phyloP scores from a whole-genome alignment of 2,329 filamentous ascomycete species.

The Atkinsonella hypoxylon region DNA sequence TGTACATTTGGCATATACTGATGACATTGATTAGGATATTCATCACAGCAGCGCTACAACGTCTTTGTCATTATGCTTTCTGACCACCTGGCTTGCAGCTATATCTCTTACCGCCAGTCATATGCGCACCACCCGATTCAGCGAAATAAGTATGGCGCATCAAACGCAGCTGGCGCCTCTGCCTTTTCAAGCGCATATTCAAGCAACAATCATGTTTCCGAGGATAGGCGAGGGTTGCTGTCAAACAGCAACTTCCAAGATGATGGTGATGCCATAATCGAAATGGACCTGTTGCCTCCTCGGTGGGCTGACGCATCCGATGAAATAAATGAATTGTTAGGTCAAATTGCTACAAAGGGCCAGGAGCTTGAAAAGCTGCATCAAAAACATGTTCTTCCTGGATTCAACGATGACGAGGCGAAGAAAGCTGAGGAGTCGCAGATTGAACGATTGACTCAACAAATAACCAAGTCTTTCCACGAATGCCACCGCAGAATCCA shows the following conservation, averaged over 20 bases:
- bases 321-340: conserved; percentile 75
- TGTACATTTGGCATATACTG: conserved; percentile 17
- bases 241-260: conserved; percentile 66
- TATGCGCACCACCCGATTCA: conserved; percentile 90
- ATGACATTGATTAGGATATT: background rate
- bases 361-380: conserved; percentile 82
- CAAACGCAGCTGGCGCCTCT: conserved; percentile 33
- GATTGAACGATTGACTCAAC: conserved; percentile 82
- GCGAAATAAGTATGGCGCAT: conserved; percentile 55
- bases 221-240: conserved; percentile 67
- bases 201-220: conserved; percentile 31
- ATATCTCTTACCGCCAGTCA: conserved; percentile 97
- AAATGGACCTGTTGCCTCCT: conserved; percentile 93
- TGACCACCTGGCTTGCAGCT: conserved; percentile 41
- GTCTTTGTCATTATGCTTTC: background rate
- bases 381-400: conserved; percentile 91
- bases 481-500: conserved; percentile 83
- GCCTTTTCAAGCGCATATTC: conserved; percentile 49
- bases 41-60: background rate
- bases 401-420: conserved; percentile 89
- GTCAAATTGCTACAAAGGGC: conserved; percentile 70
- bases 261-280: conserved; percentile 89
- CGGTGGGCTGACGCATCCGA: conserved; percentile 94
- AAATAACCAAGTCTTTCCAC: conserved; percentile 81
- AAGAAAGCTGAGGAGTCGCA: conserved; percentile 78